Evolutionary conservation across 352 stramenopile species (phyloP).

Genomic region (Globisporangium carolinianum): DNA sequence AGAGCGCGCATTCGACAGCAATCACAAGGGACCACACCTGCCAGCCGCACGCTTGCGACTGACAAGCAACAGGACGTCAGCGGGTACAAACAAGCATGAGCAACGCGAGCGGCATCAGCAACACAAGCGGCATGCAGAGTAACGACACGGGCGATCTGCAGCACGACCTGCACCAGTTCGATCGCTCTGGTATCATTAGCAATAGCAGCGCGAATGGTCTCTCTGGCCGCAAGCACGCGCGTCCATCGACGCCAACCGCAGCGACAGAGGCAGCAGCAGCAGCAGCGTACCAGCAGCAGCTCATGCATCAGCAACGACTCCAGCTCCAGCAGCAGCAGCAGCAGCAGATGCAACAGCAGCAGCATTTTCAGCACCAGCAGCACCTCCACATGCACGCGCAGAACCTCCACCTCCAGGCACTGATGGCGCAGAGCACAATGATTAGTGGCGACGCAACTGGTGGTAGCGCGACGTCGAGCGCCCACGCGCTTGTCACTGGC

Average conservation of each 20-base stretch:
- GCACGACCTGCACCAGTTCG: constrained; percentile 4
- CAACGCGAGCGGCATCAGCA: not conserved
- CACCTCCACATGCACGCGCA: constrained; percentile 8
- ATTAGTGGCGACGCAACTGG: constrained; percentile 1
- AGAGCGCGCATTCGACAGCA: too few species aligned
- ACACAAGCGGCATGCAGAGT: not conserved
- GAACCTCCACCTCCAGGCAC: constrained; percentile 14
- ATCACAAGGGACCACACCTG: too few species aligned
- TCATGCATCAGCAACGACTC: too few species aligned
- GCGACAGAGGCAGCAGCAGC: not conserved
- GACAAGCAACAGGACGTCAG: not conserved
- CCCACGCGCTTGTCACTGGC: constrained; percentile 2
- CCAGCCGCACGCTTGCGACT: too few species aligned
- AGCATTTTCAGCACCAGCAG: constrained; percentile 3
- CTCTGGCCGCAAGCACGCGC: constrained; percentile 17
- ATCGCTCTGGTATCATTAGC: constrained; percentile 2
- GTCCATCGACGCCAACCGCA: not conserved
- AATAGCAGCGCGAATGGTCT: not conserved
- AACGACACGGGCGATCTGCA: constrained; percentile 4
- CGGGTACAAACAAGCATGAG: not conserved
- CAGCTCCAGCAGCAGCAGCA: not conserved
- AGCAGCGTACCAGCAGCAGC: not conserved
- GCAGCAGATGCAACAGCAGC: not conserved
- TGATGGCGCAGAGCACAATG: constrained; percentile 13
- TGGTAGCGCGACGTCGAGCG: constrained; percentile 6